Conservation (phyloP, 83 land plant genomes). For the Isoetes engelmannii region DNA sequence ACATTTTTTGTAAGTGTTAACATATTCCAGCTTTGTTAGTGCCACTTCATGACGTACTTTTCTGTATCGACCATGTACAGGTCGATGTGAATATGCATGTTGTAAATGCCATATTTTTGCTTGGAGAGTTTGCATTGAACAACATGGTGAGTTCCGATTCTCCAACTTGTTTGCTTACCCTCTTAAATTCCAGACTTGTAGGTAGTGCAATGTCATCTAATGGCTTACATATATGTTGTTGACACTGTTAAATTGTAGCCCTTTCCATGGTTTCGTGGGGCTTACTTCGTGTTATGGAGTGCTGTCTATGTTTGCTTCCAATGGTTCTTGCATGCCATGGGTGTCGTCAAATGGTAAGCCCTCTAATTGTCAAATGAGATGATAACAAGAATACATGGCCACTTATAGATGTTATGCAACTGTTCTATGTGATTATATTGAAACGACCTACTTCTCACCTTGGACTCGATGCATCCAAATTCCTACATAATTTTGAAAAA, state of each 20-base stretch:
- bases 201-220: not conserved
- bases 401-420: too few species aligned
- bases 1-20: constrained; percentile 14
- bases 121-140: constrained; percentile 17
- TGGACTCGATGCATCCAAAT: too few species aligned
- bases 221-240: not conserved
- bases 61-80: not conserved
- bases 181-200: too few species aligned
- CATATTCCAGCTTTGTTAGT: not conserved
- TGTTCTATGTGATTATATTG: too few species aligned
- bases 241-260: constrained; percentile 2
- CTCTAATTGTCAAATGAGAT: not conserved
- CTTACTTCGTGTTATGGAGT: constrained; percentile 29
- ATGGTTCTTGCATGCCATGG: constrained; percentile 21
- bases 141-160: constrained; percentile 10
- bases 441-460: too few species aligned
- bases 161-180: too few species aligned
- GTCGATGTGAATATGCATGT: constrained; percentile 26
- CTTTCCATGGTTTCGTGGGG: constrained; percentile 31
- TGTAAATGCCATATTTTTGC: constrained; percentile 17
- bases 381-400: not conserved
- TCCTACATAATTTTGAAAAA: too few species aligned
- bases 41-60: not conserved
- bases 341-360: constrained; percentile 3
- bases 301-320: constrained; percentile 19